Percentiles rank a stretch among this genome's conserved stretches.
These are phyloP conservation scores for Backusella psychrophila DNA, from an alignment of 192 early-diverging fungal species.

Conservation along the genomic window DNA sequence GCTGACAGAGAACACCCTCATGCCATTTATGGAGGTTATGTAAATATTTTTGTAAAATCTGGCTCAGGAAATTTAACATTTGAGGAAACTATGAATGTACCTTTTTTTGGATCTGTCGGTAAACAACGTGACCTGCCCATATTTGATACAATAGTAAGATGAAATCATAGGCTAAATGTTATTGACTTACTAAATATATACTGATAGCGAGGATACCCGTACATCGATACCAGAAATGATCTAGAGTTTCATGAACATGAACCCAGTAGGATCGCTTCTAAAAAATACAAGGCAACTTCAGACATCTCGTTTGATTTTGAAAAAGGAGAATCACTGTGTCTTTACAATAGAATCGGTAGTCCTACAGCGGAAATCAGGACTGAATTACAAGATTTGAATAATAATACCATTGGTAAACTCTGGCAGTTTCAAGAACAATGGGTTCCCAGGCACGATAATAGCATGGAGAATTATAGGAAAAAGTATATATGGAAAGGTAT, in stretches of 20 bases:
- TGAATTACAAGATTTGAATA: background rate
- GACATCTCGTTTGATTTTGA: background rate
- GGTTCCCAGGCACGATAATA: slow-evolving; percentile 20
- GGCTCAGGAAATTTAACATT: background rate
- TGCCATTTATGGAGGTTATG: slow-evolving; percentile 42
- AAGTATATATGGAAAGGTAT: background rate
- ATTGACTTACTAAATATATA: background rate
- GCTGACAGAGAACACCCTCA: slow-evolving; percentile 9
- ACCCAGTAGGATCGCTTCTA: background rate
- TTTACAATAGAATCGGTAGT: slow-evolving; percentile 17
- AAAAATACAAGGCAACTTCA: background rate
- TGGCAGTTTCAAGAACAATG: slow-evolving; percentile 6
- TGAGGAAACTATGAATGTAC: slow-evolving; percentile 29
- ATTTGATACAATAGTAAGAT: slow-evolving; percentile 29
- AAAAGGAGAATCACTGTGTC: background rate
- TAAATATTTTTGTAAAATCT: slow-evolving; percentile 22
- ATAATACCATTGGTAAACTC: slow-evolving; percentile 11
- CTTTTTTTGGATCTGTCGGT: slow-evolving; percentile 41
- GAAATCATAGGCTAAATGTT: background rate
- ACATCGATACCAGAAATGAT: background rate
- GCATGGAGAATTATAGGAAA: background rate
- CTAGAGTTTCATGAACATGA: background rate
- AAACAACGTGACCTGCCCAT: slow-evolving; percentile 40
- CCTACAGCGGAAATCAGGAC: background rate
- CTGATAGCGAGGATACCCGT: slow-evolving; percentile 27